Evolutionary conservation across 1,284 basidiomycete species (phyloP), one percentile per base, ranked within the genome.

Genomic region (Puccinia horiana): DNA sequence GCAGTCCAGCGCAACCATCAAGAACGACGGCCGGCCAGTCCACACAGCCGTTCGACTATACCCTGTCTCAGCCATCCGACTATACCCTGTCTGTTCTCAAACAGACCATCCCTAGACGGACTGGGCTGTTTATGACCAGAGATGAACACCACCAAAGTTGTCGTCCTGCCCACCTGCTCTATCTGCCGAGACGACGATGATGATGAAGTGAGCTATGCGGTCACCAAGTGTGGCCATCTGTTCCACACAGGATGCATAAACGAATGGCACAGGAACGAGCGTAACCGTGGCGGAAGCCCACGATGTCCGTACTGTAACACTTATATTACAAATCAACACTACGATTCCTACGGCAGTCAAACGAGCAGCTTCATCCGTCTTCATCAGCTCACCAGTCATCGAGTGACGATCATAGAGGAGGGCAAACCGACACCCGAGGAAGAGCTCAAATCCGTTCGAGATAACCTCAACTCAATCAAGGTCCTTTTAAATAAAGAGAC

Each of bases 151-250:
- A 49, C 69, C 44, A 29, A 47, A 9, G 69, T 72, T 26, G 37
- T 72, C 69, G 69, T 49, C 44, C 42, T 72, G 42, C 67, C 69
- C 20, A 72, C 72, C 72, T 75, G 72, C 16, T 29, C 72, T 12
- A 75, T 75, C 72, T 75, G 72, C 29, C 42, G 69, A 49, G 54
- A 58, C 52, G 52, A 54, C 40, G 72, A 75, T 16, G 72, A 75
- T 26, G 52, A 12, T 14, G 49, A 37, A 23, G 18, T 72, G 26
- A 56, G 26, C 49, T 40, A 32, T 23, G 72, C 42, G 23, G 72
- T 37, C 23, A 75, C 72, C 49, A 52, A 52, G 52, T 75, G 72
- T 75, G 72, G 72, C 5, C 72, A 75, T 37, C 18, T 56, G 29
- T 75, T 75, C 32, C 72, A 75, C 26, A 14, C 49, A 12, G 52